These are phyloP conservation scores for Aspergillus intermedius DNA, from an alignment of 2,329 filamentous ascomycete species.

Conservation along the genomic window DNA sequence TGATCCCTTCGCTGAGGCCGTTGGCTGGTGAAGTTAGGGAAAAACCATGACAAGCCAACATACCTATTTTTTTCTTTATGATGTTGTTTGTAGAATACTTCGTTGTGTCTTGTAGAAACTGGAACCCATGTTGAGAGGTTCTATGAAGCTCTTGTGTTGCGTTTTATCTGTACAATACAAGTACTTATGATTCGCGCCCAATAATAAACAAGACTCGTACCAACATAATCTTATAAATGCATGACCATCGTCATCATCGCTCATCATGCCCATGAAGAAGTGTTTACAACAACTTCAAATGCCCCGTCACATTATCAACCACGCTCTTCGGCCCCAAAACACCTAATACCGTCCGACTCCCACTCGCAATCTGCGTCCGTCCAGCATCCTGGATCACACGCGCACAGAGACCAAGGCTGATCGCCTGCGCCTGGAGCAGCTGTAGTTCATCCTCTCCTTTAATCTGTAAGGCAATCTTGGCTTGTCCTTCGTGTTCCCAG, in stretches of 20 bases:
- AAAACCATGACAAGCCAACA: conserved; percentile 78
- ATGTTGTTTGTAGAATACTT: no score
- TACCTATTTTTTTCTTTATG: conserved; percentile 20
- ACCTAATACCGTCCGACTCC: conserved; percentile 86
- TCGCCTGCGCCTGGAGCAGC: conserved; percentile 70
- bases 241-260: neutral
- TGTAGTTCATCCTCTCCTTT: conserved; percentile 76
- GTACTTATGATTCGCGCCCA: no score
- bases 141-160: no score
- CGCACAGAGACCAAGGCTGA: conserved; percentile 76
- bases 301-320: conserved; percentile 78
- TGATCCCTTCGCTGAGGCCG: conserved; percentile 81
- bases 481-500: conserved; percentile 83
- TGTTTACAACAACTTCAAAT: conserved; percentile 70
- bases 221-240: neutral
- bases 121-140: neutral
- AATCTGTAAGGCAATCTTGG: conserved; percentile 86
- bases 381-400: conserved; percentile 94
- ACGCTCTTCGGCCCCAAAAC: conserved; percentile 75
- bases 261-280: neutral
- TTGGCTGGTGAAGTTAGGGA: conserved; percentile 84
- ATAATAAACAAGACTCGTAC: no score
- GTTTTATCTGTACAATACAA: no score
- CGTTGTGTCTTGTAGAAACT: neutral
- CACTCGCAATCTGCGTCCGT: conserved; percentile 89